Evolutionary conservation across 306 rosid genomes (phyloP), one percentile per base, ranked within the genome.

Genomic region (Malus sylvestris): DNA sequence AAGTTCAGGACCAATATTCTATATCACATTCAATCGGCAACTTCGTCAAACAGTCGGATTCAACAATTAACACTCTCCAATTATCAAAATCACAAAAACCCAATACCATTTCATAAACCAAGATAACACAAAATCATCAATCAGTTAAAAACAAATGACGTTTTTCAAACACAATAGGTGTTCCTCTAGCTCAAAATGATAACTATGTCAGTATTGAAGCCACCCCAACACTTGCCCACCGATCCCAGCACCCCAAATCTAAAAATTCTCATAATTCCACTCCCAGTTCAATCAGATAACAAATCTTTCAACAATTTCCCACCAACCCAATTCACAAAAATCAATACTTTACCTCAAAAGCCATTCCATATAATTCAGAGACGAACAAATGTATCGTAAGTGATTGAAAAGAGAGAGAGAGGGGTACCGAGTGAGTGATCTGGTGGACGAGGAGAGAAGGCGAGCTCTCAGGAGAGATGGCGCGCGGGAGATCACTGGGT

Each of bases 401-500:
- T 44, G 58, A 73, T 40, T 19, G 5, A 15, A 35, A 23, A 59
- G 33, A 32, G 33, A 32, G 5, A 32, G 35, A 32, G 35, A 45
- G 7, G 79, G 42, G 73, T 87, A 90, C 99, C 93, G 80, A 25
- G 80, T 71, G 35, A 86, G 53, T 85, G 88, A 90, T 87, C 97
- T 78, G 86, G 88, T n/a, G 74, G 91, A 64, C 23, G 86, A 80
- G 45, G 86, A 86, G 63, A 86, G 88, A 61, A 89, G 71, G 7
- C 96, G 99, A 78, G 89, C 86, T 76, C 80, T 81, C 12, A 84
- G 42, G 30, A 87, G 74, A 71, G 63, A 84, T 6, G 89, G 72
- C 80, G 87, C 87, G 4, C 88, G 91, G 70, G 85, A 86, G 83
- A 95, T 73, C 81, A 90, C 85, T 38, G 93, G 91, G 65, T 86